These are phyloP conservation scores for Tillandsia fasciculata DNA, from an alignment of 176 grass and related monocot species.

Conservation along the genomic window DNA sequence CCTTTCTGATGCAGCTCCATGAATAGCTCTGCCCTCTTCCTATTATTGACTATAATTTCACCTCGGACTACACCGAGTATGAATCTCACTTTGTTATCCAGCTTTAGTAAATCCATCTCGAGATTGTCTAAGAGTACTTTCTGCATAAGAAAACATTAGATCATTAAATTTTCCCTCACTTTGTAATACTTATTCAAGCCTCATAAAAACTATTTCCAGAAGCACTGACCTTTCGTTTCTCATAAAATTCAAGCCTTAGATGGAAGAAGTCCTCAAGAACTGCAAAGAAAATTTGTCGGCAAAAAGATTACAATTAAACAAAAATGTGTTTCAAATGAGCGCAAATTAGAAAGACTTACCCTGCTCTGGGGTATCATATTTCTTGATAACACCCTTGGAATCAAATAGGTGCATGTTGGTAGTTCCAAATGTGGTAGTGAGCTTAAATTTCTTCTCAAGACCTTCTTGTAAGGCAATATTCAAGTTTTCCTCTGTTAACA, in stretches of 20 bases:
- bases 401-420: slow-evolving; percentile 98
- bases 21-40: slow-evolving; percentile 75
- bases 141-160: slow-evolving; percentile 22
- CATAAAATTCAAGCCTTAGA: slow-evolving; percentile 55
- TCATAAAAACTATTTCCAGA: not conserved
- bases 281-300: slow-evolving; percentile 22
- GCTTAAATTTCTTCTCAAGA: slow-evolving; percentile 75
- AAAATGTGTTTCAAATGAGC: not conserved
- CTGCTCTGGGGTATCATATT: slow-evolving; percentile 73
- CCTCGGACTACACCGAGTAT: slow-evolving; percentile 47
- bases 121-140: slow-evolving; percentile 43
- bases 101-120: slow-evolving; percentile 44
- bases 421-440: slow-evolving; percentile 70
- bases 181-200: not conserved
- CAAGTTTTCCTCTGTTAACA: slow-evolving; percentile 56
- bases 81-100: slow-evolving; percentile 68
- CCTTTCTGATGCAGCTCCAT: slow-evolving; percentile 43
- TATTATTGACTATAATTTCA: slow-evolving; percentile 51
- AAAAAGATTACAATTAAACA: not conserved
- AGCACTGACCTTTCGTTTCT: slow-evolving; percentile 64
- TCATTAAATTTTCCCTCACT: not conserved
- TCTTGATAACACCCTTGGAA: slow-evolving; percentile 54
- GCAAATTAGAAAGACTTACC: slow-evolving; percentile 31
- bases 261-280: slow-evolving; percentile 69
- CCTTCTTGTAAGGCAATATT: slow-evolving; percentile 70